phyloP scores from a whole-genome alignment of 192 early-diverging fungal species.

The Coemansia guatemalensis region DNA sequence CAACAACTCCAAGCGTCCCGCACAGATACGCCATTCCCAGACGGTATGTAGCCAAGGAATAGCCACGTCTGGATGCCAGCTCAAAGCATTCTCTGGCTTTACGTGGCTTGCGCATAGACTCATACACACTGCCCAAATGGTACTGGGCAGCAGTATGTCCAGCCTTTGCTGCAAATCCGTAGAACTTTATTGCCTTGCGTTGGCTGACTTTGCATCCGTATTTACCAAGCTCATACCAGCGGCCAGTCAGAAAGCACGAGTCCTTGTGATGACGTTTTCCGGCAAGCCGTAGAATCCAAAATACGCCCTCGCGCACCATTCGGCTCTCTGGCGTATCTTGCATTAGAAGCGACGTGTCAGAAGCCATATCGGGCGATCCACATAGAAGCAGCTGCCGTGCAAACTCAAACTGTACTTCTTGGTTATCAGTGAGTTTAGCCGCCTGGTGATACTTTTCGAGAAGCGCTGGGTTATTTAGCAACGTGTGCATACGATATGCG shows the following conservation, averaged over 20 bases:
- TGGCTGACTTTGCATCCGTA: constrained; percentile 42
- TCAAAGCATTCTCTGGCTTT: constrained; percentile 48
- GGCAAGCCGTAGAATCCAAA: constrained; percentile 50
- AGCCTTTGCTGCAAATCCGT: constrained; percentile 30
- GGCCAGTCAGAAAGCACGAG: constrained; percentile 47
- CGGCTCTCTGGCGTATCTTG: constrained; percentile 27
- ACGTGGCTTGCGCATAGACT: constrained; percentile 27
- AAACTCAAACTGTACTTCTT: constrained; percentile 71
- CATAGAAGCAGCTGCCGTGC: constrained; percentile 58
- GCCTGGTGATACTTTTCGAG: constrained; percentile 66
- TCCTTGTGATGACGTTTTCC: constrained; percentile 38
- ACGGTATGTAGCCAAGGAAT: constrained; percentile 42
- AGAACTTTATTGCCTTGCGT: constrained; percentile 45
- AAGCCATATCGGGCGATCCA: constrained; percentile 46
- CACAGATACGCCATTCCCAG: constrained; percentile 51
- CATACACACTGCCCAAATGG: constrained; percentile 35
- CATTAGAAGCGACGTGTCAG: constrained; percentile 17
- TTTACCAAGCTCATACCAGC: constrained; percentile 52
- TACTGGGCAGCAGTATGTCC: constrained; percentile 37
- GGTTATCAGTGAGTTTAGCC: constrained; percentile 70
- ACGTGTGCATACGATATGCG: constrained; percentile 47
- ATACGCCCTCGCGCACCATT: constrained; percentile 50
- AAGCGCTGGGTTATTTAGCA: constrained; percentile 48
- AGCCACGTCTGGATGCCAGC: constrained; percentile 38
- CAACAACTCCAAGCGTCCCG: constrained; percentile 41